Base-by-base conservation (phyloP, 2,329 filamentous ascomycete species). In the Fusarium pseudocircinatum region DNA sequence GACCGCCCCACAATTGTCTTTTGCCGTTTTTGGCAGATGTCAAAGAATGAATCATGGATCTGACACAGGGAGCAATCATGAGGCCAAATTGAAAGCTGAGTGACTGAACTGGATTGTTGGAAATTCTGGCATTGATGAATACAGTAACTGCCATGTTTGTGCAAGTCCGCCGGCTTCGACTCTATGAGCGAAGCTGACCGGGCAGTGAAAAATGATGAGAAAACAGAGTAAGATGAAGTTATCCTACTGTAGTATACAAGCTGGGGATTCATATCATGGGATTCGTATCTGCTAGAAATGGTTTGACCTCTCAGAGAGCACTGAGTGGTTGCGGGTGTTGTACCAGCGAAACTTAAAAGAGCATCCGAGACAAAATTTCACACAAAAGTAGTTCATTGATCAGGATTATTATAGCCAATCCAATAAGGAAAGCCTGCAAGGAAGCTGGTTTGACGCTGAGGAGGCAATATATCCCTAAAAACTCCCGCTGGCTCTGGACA, bases 21-120 rank as follows among this genome's bases (percentile, higher is more conserved):
- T 63, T 60, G 26, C 63, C 53, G 18, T 52, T 63, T 58, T 72
- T 22, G 68, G 53, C 26, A 34, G 22, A 67, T 26, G 32, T 37
- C 22, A 28, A 56, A n/a, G n/a, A n/a, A n/a, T n/a, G 22, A 46
- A 57, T 62, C 43, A 67, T 49, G 42, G 36, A 68, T 54, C 22
- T 49, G 34, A 26, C 34, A n/a, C 22, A 32, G 30, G 30, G 39
- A 56, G 49, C 18, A 39, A 30, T 9, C 34, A 22, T 18, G 24
- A 16, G 36, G 36, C 20, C 43, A 43, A 22, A 30, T 26, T 16
- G 49, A 24, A 22, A 15, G 20, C 12, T 46, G 32, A 12, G 34
- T 2, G 16, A 30, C 12, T 18, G 16, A 47, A 18, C 30, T 9
- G 15, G 6, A 37, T 22, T 20, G 18, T 26, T 32, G 24, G 30